phyloP scores from a whole-genome alignment of 208 protist species.

The Herpetomonas tarakana region DNA sequence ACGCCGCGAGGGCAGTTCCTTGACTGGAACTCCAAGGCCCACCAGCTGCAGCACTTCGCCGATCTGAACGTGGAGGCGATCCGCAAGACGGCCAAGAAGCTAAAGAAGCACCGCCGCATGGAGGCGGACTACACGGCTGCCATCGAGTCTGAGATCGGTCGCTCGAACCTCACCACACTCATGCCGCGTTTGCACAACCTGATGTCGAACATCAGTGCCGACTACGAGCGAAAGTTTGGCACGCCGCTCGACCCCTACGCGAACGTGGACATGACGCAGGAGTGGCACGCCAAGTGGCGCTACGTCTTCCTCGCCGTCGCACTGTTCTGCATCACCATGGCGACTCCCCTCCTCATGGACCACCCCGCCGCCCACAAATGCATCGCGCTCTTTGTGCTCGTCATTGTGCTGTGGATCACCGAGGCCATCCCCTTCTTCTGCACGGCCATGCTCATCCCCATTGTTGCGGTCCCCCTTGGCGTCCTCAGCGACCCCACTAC shows the following conservation, averaged over 20 bases:
- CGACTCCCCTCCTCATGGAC: conserved; percentile 57
- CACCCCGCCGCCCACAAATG: conserved; percentile 87
- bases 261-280: conserved; percentile 61
- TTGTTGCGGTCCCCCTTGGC: conserved; percentile 79
- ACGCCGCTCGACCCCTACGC: conserved; percentile 80
- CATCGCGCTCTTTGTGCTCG: conserved; percentile 77
- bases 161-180: conserved; percentile 64
- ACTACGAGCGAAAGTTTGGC: conserved; percentile 87
- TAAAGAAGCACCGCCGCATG: conserved; percentile 76
- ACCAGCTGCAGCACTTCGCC: conserved; percentile 88
- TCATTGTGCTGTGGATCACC: conserved; percentile 90
- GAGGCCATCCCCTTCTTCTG: conserved; percentile 92
- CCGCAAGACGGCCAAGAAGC: conserved; percentile 85
- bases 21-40: conserved; percentile 86
- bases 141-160: conserved; percentile 72
- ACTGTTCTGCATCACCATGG: conserved; percentile 61
- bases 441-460: conserved; percentile 90
- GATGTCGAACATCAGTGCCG: conserved; percentile 54
- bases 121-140: conserved; percentile 68
- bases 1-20: conserved; percentile 74
- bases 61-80: conserved; percentile 88
- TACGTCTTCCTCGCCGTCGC: conserved; percentile 72
- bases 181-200: conserved; percentile 72
- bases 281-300: conserved; percentile 73
- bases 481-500: conserved; percentile 72